Base-by-base conservation (phyloP, 1,139 yeast species). In the Lodderomyces oxycetoniae region DNA sequence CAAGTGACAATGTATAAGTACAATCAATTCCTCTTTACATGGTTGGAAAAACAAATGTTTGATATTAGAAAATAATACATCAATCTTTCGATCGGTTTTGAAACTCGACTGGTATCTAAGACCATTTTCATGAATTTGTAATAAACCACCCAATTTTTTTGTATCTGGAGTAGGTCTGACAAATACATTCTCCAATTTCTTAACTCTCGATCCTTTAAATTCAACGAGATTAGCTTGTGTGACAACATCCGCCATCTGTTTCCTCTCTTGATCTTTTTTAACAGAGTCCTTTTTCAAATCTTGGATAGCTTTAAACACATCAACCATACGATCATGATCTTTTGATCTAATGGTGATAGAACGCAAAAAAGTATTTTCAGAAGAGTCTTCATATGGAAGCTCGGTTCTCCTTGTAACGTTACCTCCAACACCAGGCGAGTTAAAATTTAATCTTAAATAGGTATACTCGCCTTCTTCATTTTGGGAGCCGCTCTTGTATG, bases 111-210 rank as follows among this genome's bases (percentile, higher is more conserved):
- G 95, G 59, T 91, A 91, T 51, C 97, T 75, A 44, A 93, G 74
- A 74, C 98, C 98, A 56, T 91, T 93, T 53, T 88, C 95, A 59
- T 91, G 98, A 43, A 91, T 87, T 46, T 87, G 88, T 40, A 91
- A 74, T 12, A 82, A 76, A 23, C 98, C 97, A 12, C 96, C 93
- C 25, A 84, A 79, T 58, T 96, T 86, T 59, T 89, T 93, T 20
- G 96, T 84, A 55, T 91, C 98, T 1, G 96, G 96, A 37, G 91
- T 88, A 25, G 98, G 98, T 55, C 98, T 80, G 28, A 89, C 82
- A 56, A 81, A 88, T 3, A 91, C 91, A 43, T 84, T 82, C 42
- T 89, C 97, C 44, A 91, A 67, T 55, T 91, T 78, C 59, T 81
- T 80, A 29, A 95, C 86, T 50, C 97, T 76, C 17, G 86, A 75